Conservation (phyloP, 805 yeast genomes). For the Kluyveromyces starmeri region DNA sequence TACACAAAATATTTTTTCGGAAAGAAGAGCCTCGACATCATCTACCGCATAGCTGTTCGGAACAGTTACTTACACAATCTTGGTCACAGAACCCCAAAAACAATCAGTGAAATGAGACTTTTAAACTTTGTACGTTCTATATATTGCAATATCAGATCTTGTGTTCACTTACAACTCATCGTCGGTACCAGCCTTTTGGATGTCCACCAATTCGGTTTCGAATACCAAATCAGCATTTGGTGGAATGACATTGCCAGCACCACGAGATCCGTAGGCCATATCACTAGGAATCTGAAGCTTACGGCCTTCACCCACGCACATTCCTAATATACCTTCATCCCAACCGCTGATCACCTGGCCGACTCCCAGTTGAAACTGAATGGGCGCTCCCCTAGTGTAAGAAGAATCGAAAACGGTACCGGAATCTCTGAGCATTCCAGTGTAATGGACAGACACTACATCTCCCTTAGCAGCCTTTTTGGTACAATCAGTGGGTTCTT, state of each 20-base stretch:
- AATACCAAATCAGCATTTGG: slow-evolving; percentile 57
- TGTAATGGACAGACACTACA: slow-evolving; percentile 64
- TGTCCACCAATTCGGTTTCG: slow-evolving; percentile 23
- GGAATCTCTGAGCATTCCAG: slow-evolving; percentile 52
- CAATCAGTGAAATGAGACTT: too few species aligned
- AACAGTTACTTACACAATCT: background rate
- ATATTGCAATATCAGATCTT: too few species aligned
- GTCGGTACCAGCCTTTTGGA: slow-evolving; percentile 4
- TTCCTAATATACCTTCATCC: slow-evolving; percentile 76
- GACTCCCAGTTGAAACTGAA: slow-evolving; percentile 61
- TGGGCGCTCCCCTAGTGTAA: slow-evolving; percentile 51
- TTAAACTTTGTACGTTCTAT: too few species aligned
- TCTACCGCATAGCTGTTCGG: background rate
- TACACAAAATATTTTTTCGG: slow-evolving; percentile 24
- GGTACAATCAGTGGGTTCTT: slow-evolving; percentile 46
- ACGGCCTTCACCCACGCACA: slow-evolving; percentile 87
- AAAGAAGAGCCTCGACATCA: slow-evolving; percentile 3
- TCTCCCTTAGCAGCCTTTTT: slow-evolving; percentile 59
- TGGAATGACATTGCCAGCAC: slow-evolving; percentile 73
- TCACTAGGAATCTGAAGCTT: slow-evolving; percentile 70
- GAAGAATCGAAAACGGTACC: slow-evolving; percentile 76
- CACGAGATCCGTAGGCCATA: slow-evolving; percentile 68
- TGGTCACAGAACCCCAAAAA: background rate
- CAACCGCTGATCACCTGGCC: slow-evolving; percentile 84
- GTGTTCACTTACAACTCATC: slow-evolving; percentile 5